Percentiles rank a stretch among this genome's conserved stretches.
Evolutionary conservation across 2,329 filamentous ascomycete species (phyloP).

Genomic region (Teratosphaeria gauchensis): DNA sequence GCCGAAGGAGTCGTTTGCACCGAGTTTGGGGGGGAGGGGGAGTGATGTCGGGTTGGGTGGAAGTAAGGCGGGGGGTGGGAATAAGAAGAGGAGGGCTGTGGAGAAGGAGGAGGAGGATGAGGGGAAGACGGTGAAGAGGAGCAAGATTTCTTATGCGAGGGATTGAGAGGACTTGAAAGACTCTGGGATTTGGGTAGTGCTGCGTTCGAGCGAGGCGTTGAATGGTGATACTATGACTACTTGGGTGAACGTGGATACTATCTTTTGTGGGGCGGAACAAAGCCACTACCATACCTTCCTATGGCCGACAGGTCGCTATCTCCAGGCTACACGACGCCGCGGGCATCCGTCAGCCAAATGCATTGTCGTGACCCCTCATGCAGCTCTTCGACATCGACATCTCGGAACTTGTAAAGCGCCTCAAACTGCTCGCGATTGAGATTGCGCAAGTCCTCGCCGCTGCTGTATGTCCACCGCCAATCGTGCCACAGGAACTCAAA

Average conservation of each 20-base stretch:
- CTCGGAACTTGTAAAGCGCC: too few relatives aligned
- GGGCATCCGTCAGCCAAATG: too few relatives aligned
- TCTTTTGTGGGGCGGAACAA: background rate
- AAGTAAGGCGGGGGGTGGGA: conserved; percentile 26
- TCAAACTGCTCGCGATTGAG: too few relatives aligned
- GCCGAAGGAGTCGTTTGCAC: conserved; percentile 37
- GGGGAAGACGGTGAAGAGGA: conserved; percentile 35
- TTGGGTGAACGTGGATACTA: background rate
- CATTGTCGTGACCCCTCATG: too few relatives aligned
- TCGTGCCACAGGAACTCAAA: too few relatives aligned
- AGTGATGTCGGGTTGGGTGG: conserved; percentile 34
- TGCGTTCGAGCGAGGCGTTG: background rate
- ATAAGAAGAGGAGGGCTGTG: conserved; percentile 37
- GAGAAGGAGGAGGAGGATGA: conserved; percentile 35
- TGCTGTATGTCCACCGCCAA: too few relatives aligned
- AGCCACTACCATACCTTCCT: too few relatives aligned
- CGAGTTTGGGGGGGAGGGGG: conserved; percentile 30
- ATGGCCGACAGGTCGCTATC: too few relatives aligned
- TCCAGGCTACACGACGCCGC: too few relatives aligned
- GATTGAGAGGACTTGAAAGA: conserved; percentile 24
- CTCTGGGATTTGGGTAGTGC: background rate
- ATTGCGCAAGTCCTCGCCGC: too few relatives aligned
- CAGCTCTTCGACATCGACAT: too few relatives aligned
- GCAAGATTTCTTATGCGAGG: conserved; percentile 42
- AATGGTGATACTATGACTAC: background rate